Conservation (phyloP, 2,329 filamentous ascomycete genomes). For the Trichoderma lentiforme region DNA sequence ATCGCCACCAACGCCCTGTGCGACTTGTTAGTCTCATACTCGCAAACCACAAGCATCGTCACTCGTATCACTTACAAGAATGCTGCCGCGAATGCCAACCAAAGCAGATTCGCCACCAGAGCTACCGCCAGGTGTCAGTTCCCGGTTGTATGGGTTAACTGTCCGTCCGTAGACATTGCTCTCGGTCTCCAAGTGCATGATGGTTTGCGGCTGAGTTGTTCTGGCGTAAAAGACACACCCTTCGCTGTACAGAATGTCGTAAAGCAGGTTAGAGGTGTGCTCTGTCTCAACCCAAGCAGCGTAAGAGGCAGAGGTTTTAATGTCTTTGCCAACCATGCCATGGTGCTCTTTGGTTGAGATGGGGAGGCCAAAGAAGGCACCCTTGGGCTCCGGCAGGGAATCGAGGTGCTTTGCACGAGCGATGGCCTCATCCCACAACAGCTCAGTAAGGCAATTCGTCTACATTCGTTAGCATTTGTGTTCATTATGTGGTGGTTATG, state of each 20-base stretch:
- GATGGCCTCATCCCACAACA: slow-evolving; percentile 37
- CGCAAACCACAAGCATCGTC: too few species aligned
- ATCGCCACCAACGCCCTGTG: slow-evolving; percentile 38
- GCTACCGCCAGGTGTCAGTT: slow-evolving; percentile 60
- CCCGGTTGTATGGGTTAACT: slow-evolving; percentile 60
- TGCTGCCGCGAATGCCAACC: slow-evolving; percentile 39
- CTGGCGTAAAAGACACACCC: slow-evolving; percentile 55
- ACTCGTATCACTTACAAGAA: slow-evolving; percentile 32
- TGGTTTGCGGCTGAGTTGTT: slow-evolving; percentile 63
- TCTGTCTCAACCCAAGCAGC: slow-evolving; percentile 32
- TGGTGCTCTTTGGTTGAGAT: slow-evolving; percentile 38
- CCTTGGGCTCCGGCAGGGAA: slow-evolving; percentile 32
- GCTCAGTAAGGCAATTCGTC: slow-evolving; percentile 35
- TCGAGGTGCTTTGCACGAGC: slow-evolving; percentile 33
- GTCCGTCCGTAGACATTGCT: slow-evolving; percentile 63
- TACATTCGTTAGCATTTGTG: not conserved
- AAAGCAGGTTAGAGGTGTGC: slow-evolving; percentile 33
- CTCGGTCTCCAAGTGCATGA: slow-evolving; percentile 55
- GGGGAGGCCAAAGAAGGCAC: slow-evolving; percentile 34
- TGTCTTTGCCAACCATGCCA: slow-evolving; percentile 31
- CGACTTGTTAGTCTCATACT: not conserved
- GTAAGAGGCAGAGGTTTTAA: slow-evolving; percentile 21
- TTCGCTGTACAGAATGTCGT: slow-evolving; percentile 29
- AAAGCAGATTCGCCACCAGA: slow-evolving; percentile 55
- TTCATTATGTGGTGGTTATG: not conserved